Base-by-base conservation (phyloP, 768 basidiomycete species). In the Hebeloma cylindrosporum region DNA sequence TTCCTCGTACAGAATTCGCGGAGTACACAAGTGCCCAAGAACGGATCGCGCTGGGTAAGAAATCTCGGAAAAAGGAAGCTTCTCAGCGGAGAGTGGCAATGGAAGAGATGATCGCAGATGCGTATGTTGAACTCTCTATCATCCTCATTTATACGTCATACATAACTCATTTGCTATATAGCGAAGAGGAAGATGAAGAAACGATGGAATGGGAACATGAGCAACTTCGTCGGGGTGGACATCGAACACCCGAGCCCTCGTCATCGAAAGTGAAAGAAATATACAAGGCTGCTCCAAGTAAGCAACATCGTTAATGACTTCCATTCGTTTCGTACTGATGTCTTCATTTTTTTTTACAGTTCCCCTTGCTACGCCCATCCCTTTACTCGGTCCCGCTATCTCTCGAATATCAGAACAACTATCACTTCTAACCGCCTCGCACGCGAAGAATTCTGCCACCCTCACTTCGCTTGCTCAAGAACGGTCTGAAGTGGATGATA, bases 1-100 rank as follows among this genome's bases (percentile, higher is more conserved):
- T 40, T 31, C 9, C 29, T 32, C 51, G 8, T 43, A 5, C 45
- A 93, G 91, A 93, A 56, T 90, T 77, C 59, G 85, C 91, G 4
- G 89, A 92, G 58, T 93, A 83, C 54, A 93, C 91, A 1, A 88
- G 82, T 54, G 90, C 91, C 0, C 83, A 89, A 64, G 90, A 92
- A 51, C 74, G 91, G 25, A 88, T 93, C 40, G 87, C 91, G 0
- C 65, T 93, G 2, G 88, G 89, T 0, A 93, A 90, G 60, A 90
- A 89, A 57, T 83, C 83, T 0, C 73, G 79, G 36, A 92, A 89
- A 57, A 56, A 69, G 5, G 91, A 89, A 55, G 83, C 82, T 1
- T 68, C 64, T 30, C 84, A 84, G 59, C 75, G 78, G 16, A 74
- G 82, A 53, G 81, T 82, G 47, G 72, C 74, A 2, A 90, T 90